These are phyloP conservation scores for Aspergillus novoparasiticus DNA, from an alignment of 2,329 filamentous ascomycete species.

Conservation along the genomic window DNA sequence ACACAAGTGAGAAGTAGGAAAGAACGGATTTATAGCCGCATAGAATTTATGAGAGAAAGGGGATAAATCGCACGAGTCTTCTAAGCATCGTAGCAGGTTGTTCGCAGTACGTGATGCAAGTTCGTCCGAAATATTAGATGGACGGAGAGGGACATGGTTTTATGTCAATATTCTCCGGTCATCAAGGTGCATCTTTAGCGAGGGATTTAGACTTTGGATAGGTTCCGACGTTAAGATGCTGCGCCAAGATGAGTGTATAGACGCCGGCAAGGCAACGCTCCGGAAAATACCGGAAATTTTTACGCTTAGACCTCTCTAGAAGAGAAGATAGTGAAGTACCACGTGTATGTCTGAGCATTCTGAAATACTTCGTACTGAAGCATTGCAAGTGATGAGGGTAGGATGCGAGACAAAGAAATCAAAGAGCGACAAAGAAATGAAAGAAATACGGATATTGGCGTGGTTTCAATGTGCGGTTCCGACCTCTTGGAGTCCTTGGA, in stretches of 20 bases:
- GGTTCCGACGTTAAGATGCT: neutral
- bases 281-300: neutral
- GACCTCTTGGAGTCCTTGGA: neutral
- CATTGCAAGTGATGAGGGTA: neutral
- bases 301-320: neutral
- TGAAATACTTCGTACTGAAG: neutral
- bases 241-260: neutral
- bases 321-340: neutral
- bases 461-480: neutral
- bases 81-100: no score
- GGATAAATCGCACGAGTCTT: no score
- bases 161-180: neutral
- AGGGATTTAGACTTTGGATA: neutral
- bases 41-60: no score
- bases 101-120: no score
- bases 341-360: neutral
- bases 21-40: neutral
- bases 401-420: neutral
- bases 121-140: neutral
- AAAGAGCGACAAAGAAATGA: no score
- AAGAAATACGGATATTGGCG: neutral
- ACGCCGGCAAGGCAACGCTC: neutral
- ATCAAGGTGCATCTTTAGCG: neutral
- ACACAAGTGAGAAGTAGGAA: neutral
- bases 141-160: no score